phyloP scores from a whole-genome alignment of 257 asterid genomes.

The Solanum bukasovii region DNA sequence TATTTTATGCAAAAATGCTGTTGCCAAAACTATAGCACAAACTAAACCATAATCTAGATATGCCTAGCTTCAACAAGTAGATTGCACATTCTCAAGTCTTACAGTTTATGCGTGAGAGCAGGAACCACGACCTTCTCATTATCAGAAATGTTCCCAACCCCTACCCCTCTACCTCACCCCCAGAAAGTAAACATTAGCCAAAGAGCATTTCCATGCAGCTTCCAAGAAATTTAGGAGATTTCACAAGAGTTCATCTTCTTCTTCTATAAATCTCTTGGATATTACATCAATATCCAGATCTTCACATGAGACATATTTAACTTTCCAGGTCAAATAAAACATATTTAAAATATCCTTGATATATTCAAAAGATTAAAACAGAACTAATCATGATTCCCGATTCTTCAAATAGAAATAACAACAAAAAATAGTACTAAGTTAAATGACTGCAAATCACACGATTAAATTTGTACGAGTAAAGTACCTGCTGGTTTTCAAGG shows the following conservation, averaged over 20 bases:
- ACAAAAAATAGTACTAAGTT: not conserved
- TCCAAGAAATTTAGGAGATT: not conserved
- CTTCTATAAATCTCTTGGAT: not conserved
- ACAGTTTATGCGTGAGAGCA: not conserved
- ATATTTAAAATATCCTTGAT: not conserved
- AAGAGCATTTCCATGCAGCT: not conserved
- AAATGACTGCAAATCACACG: not conserved
- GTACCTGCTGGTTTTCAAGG: not conserved
- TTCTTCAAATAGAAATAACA: not conserved
- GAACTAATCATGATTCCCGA: not conserved
- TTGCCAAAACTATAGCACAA: not conserved
- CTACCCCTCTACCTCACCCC: not conserved
- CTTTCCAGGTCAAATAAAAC: not conserved
- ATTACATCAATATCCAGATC: not conserved
- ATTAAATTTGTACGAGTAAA: not conserved
- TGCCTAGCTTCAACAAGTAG: not conserved
- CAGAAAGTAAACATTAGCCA: not conserved
- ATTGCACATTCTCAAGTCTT: not conserved
- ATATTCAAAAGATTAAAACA: not conserved
- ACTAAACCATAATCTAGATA: not conserved
- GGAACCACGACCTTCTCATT: not conserved
- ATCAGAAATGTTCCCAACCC: not conserved
- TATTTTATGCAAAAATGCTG: not conserved
- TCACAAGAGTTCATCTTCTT: not conserved
- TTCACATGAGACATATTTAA: not conserved